Evolutionary conservation across 202 grass and related monocot species (phyloP).

Genomic region (Musa balbisiana): DNA sequence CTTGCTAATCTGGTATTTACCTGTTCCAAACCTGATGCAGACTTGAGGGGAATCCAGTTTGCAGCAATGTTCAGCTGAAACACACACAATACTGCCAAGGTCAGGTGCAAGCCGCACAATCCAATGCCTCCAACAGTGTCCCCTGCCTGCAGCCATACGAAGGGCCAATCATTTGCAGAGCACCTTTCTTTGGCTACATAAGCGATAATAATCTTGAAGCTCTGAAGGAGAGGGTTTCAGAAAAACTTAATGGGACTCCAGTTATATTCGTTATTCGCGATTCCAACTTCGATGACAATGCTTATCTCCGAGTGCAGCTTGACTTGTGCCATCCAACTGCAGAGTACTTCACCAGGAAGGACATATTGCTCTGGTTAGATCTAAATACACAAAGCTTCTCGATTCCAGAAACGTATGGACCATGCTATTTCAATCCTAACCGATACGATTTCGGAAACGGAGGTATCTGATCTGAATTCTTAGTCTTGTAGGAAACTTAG

Average conservation of each 20-base stretch:
- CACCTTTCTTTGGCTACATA: constrained; percentile 39
- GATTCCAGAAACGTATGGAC: constrained; percentile 31
- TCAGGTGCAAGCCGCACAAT: not conserved
- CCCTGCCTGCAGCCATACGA: constrained; percentile 47
- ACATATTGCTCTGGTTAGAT: constrained; percentile 53
- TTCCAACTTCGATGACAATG: not conserved
- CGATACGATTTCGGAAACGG: constrained; percentile 36
- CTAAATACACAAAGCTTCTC: constrained; percentile 36
- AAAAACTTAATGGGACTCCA: constrained; percentile 11
- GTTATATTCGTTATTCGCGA: constrained; percentile 15
- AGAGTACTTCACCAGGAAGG: constrained; percentile 46
- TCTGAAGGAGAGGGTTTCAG: constrained; percentile 9
- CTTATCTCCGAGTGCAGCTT: constrained; percentile 37
- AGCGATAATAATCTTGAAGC: not conserved
- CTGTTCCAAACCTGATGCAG: constrained; percentile 23
- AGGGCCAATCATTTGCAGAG: constrained; percentile 46
- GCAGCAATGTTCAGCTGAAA: constrained; percentile 30
- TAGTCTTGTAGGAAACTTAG: constrained; percentile 4
- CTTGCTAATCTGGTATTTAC: too few species aligned
- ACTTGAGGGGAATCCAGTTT: constrained; percentile 66
- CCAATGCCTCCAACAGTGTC: not conserved
- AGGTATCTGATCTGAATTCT: constrained; percentile 18
- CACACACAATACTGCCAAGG: constrained; percentile 29
- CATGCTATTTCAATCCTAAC: constrained; percentile 33
- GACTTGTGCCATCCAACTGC: constrained; percentile 33